A percentile compares a stretch with the other conserved stretches of the same genome.
phyloP scores from a whole-genome alignment of 2,329 filamentous ascomycete genomes.

The Aspergillus bombycis region DNA sequence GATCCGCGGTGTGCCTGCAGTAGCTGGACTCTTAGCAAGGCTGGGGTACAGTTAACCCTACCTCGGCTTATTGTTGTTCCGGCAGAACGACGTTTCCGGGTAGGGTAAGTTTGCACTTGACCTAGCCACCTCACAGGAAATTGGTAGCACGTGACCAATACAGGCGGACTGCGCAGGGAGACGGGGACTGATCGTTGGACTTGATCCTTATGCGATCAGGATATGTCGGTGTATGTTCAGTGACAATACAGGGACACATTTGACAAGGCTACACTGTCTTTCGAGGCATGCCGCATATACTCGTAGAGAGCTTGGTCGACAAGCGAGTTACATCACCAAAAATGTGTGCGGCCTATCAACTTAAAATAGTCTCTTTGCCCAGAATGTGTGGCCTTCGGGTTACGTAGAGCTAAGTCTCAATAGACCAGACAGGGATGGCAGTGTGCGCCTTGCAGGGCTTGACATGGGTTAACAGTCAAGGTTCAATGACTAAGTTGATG shows the following conservation, averaged over 20 bases:
- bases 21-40: conserved; percentile 2
- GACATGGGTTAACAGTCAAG: neutral
- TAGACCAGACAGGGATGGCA: neutral
- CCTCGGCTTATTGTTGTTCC: neutral
- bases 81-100: neutral
- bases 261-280: neutral
- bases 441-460: neutral
- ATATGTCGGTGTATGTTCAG: neutral
- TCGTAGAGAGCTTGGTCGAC: neutral
- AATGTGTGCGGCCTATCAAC: neutral
- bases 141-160: no score
- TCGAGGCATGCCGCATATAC: neutral
- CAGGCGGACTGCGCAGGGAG: no score
- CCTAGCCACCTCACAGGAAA: neutral
- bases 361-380: neutral
- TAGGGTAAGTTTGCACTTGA: neutral
- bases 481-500: neutral
- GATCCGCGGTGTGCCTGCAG: conserved; percentile 3
- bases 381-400: neutral
- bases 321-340: neutral
- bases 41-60: conserved; percentile 2
- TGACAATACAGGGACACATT: neutral
- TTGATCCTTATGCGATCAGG: neutral
- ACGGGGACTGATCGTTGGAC: neutral
- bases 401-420: neutral